These are phyloP conservation scores for Parastagonospora nodorum DNA, from an alignment of 2,329 filamentous ascomycete genomes.

Conservation along the genomic window DNA sequence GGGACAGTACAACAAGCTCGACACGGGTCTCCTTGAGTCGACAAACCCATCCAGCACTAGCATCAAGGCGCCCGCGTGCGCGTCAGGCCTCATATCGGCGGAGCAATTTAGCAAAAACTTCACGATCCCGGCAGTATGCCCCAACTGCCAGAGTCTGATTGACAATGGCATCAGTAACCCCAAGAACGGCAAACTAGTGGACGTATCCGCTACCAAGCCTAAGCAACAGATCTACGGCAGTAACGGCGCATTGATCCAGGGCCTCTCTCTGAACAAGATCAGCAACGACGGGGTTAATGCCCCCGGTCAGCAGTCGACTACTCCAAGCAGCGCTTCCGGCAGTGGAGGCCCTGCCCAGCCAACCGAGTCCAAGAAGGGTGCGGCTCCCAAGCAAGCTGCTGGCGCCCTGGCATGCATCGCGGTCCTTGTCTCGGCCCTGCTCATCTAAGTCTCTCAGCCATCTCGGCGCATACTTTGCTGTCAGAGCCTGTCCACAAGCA, in stretches of 20 bases:
- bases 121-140: constrained; percentile 71
- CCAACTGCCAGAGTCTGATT: constrained; percentile 74
- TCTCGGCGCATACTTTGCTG: neutral
- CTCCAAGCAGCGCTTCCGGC: constrained; percentile 10
- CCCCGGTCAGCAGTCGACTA: constrained; percentile 52
- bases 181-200: constrained; percentile 61
- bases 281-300: constrained; percentile 59
- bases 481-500: neutral
- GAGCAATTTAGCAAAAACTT: constrained; percentile 77
- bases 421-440: neutral
- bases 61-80: constrained; percentile 68
- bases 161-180: constrained; percentile 72
- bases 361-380: constrained; percentile 21
- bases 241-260: constrained; percentile 63
- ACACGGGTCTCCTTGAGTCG: constrained; percentile 70
- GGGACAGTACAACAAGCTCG: constrained; percentile 73
- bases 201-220: constrained; percentile 62
- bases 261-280: constrained; percentile 64
- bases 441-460: neutral
- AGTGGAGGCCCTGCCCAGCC: constrained; percentile 13
- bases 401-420: neutral
- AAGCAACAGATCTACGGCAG: constrained; percentile 61
- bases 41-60: constrained; percentile 62
- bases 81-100: constrained; percentile 66
- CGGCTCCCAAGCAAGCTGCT: constrained; percentile 6